These are phyloP conservation scores for Salicornia ramosissima DNA, from an alignment of 148 eudicot species.

Conservation along the genomic window DNA sequence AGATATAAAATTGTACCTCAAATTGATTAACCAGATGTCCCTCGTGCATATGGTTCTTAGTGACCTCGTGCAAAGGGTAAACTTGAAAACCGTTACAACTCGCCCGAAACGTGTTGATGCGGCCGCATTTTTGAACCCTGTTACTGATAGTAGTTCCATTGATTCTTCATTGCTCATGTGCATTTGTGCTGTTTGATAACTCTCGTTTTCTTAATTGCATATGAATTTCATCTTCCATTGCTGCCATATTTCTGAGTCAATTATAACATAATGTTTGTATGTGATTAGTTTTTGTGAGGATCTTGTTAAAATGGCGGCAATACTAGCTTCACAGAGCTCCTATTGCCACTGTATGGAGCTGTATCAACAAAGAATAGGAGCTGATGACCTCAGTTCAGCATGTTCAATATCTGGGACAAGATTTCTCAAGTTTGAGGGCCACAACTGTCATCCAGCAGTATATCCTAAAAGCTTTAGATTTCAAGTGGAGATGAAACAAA, in stretches of 20 bases:
- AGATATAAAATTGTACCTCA: no score
- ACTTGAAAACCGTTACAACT: no score
- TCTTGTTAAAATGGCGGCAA: conserved; percentile 63
- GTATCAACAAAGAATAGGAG: conserved; percentile 36
- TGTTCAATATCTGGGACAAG: conserved; percentile 44
- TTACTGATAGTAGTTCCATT: no score
- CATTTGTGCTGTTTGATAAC: background rate
- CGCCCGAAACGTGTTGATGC: no score
- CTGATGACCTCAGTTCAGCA: conserved; percentile 45
- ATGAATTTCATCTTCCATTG: background rate
- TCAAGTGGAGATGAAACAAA: conserved; percentile 47
- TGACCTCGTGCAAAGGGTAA: no score
- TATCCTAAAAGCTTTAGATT: conserved; percentile 26
- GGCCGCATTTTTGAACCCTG: no score
- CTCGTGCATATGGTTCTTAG: no score
- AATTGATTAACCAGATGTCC: no score
- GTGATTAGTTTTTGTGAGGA: conserved; percentile 18
- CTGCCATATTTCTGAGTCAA: background rate
- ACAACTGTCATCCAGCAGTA: conserved; percentile 16
- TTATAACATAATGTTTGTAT: conserved; percentile 9
- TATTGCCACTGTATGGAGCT: conserved; percentile 48
- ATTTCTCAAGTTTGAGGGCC: conserved; percentile 24
- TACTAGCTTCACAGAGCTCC: conserved; percentile 70
- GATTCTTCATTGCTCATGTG: background rate
- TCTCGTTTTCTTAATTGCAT: background rate